Conservation (phyloP, 2,329 filamentous ascomycete species). For the Talaromyces pinophilus region DNA sequence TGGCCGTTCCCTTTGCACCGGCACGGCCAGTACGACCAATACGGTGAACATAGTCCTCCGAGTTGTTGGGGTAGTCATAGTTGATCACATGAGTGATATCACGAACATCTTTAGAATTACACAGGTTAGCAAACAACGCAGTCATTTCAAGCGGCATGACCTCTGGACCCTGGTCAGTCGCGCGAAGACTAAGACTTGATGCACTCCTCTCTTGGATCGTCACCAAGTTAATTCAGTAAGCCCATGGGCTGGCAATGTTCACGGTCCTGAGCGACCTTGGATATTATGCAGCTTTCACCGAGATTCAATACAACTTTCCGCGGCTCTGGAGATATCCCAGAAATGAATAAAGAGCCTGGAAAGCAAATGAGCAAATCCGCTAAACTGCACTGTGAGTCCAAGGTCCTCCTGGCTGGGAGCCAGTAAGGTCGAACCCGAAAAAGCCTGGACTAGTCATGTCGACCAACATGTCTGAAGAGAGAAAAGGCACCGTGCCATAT, state of each 20-base stretch:
- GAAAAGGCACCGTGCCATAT: conserved; percentile 75
- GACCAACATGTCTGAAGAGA: conserved; percentile 82
- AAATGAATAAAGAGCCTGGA: conserved; percentile 66
- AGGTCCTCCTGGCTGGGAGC: conserved; percentile 81
- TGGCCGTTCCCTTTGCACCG: conserved; percentile 91
- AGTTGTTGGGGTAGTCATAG: conserved; percentile 99
- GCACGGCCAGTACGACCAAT: conserved; percentile 69
- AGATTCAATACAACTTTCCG: conserved; percentile 76
- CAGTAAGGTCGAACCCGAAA: conserved; percentile 68
- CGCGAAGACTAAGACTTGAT: conserved; percentile 56
- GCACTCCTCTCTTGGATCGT: conserved; percentile 58
- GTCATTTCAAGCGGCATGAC: conserved; percentile 44
- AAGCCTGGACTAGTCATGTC: conserved; percentile 91
- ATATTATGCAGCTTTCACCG: conserved; percentile 66
- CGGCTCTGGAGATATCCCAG: conserved; percentile 65
- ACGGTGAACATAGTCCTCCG: conserved; percentile 69
- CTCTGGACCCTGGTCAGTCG: conserved; percentile 58
- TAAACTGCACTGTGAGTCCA: conserved; percentile 76
- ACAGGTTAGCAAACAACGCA: conserved; percentile 73
- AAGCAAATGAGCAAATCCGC: conserved; percentile 70
- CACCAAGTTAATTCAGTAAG: conserved; percentile 50
- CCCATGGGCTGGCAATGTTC: conserved; percentile 60
- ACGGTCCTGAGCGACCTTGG: conserved; percentile 69
- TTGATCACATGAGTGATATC: conserved; percentile 99
- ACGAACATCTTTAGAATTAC: conserved; percentile 86